Conservation (phyloP, 176 grass and related monocot species). For the Neostapfia colusana region DNA sequence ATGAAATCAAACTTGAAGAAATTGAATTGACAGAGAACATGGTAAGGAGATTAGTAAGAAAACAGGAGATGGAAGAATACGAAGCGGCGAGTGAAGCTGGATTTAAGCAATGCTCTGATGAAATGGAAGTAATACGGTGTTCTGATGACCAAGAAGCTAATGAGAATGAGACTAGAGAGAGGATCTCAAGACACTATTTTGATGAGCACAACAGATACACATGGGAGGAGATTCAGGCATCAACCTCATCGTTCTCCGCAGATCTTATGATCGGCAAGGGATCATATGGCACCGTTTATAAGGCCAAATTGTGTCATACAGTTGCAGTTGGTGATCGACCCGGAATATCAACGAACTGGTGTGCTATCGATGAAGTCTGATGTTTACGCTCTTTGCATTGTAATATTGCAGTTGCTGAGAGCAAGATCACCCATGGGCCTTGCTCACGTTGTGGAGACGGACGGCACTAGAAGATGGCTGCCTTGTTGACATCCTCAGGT, state of each 20-base stretch:
- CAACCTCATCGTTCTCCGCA: slow-evolving; percentile 67
- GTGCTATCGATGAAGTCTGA: slow-evolving; percentile 67
- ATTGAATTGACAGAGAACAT: slow-evolving; percentile 36
- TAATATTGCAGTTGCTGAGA: slow-evolving; percentile 70
- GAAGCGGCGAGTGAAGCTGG: slow-evolving; percentile 29
- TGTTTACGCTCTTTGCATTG: slow-evolving; percentile 65
- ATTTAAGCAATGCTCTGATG: slow-evolving; percentile 1
- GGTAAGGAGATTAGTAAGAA: slow-evolving; percentile 38
- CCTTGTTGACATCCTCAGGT: slow-evolving; percentile 54
- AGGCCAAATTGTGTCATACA: slow-evolving; percentile 69
- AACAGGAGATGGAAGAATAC: slow-evolving; percentile 39
- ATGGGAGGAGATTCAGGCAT: slow-evolving; percentile 79
- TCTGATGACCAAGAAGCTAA: slow-evolving; percentile 22
- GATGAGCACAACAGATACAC: slow-evolving; percentile 52
- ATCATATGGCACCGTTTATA: slow-evolving; percentile 86
- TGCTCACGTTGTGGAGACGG: slow-evolving; percentile 55
- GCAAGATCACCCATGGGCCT: slow-evolving; percentile 63
- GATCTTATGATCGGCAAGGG: slow-evolving; percentile 71
- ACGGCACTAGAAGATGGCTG: slow-evolving; percentile 48
- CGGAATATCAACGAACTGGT: slow-evolving; percentile 80
- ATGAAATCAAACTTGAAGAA: slow-evolving; percentile 57
- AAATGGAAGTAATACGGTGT: slow-evolving; percentile 20
- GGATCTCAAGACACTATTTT: not conserved
- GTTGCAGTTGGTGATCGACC: slow-evolving; percentile 90
- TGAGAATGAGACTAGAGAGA: slow-evolving; percentile 33